Conservation (phyloP, 768 basidiomycete species). For the Mycena filopes region DNA sequence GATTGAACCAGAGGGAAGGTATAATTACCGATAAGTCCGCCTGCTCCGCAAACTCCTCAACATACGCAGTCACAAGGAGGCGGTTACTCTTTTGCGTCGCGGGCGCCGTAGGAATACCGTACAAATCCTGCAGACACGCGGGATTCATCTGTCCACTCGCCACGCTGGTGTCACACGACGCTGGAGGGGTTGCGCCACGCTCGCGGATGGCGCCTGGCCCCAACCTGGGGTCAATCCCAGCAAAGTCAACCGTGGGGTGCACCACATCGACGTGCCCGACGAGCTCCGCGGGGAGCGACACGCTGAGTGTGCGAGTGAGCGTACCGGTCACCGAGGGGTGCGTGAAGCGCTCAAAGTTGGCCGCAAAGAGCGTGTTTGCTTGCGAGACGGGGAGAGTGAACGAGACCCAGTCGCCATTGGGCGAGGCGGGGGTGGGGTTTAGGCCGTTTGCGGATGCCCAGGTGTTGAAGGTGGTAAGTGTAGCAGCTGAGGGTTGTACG, state of each 20-base stretch:
- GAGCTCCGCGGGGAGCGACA: slow-evolving; percentile 16
- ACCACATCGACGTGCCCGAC: slow-evolving; percentile 12
- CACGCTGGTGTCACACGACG: slow-evolving; percentile 8
- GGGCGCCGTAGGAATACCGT: slow-evolving; percentile 9
- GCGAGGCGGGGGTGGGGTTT: slow-evolving; percentile 4
- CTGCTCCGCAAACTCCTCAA: slow-evolving; percentile 6
- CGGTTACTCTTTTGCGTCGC: slow-evolving; percentile 10
- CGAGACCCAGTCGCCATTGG: slow-evolving; percentile 19
- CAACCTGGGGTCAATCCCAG: too few relatives aligned
- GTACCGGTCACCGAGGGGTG: not conserved
- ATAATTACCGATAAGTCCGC: slow-evolving; percentile 5
- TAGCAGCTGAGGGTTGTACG: slow-evolving; percentile 15
- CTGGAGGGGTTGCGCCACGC: not conserved
- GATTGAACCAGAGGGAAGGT: too few relatives aligned
- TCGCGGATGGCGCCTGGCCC: not conserved
- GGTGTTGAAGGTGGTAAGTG: slow-evolving; percentile 6
- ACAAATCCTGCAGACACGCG: slow-evolving; percentile 12
- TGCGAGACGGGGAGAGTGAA: slow-evolving; percentile 17
- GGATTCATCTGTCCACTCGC: slow-evolving; percentile 6
- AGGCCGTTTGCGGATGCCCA: slow-evolving; percentile 17
- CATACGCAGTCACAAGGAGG: slow-evolving; percentile 17
- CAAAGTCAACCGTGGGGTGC: slow-evolving; percentile 10
- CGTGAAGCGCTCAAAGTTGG: slow-evolving; percentile 14
- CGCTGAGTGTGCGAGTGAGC: slow-evolving; percentile 12
- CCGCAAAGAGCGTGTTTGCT: slow-evolving; percentile 19